phyloP scores from a whole-genome alignment of 352 stramenopile species.

The Globisporangium heterothallicum region DNA sequence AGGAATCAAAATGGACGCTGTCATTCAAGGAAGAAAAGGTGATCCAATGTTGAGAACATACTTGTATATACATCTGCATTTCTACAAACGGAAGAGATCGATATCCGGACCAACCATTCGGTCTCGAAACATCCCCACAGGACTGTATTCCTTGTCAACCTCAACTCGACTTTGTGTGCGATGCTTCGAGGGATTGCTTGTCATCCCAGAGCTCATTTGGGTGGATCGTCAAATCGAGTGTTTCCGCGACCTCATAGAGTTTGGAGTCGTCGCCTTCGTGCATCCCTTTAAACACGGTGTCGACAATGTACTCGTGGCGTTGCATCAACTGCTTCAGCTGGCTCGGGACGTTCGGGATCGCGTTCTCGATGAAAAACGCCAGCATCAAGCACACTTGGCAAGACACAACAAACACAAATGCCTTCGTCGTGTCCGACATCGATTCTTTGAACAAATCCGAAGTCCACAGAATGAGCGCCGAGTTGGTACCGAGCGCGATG shows the following conservation, averaged over 20 bases:
- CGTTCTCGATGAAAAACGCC: constrained; percentile 50
- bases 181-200: constrained; percentile 11
- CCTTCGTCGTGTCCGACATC: constrained; percentile 35
- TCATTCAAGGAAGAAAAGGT: too few relatives aligned
- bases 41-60: too few relatives aligned
- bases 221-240: constrained; percentile 69
- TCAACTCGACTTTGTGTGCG: too few relatives aligned
- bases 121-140: too few relatives aligned
- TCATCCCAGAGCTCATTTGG: constrained; percentile 67
- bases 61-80: too few relatives aligned
- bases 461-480: constrained; percentile 76
- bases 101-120: too few relatives aligned
- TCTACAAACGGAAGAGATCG: too few relatives aligned
- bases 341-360: constrained; percentile 50
- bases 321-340: constrained; percentile 50
- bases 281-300: constrained; percentile 72
- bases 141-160: too few relatives aligned
- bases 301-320: constrained; percentile 70
- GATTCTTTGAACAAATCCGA: constrained; percentile 56
- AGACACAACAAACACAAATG: constrained; percentile 64
- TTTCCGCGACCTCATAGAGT: constrained; percentile 67
- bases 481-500: constrained; percentile 72
- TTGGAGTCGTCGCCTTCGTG: constrained; percentile 59
- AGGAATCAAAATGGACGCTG: too few relatives aligned
- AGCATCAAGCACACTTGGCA: constrained; percentile 70